phyloP scores from a whole-genome alignment of 768 basidiomycete genomes.

The Epithele typhae region DNA sequence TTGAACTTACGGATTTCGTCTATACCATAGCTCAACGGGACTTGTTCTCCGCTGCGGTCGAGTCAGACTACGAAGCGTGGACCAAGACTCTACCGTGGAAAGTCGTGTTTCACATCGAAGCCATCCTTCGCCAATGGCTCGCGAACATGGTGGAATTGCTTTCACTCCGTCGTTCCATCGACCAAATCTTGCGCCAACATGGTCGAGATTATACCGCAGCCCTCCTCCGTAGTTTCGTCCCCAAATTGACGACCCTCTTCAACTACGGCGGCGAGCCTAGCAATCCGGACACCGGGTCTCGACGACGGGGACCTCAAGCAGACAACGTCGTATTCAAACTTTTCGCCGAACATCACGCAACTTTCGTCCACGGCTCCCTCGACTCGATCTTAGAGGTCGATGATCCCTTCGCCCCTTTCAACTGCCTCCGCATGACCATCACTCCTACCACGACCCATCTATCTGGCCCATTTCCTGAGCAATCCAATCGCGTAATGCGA shows the following conservation, averaged over 20 bases:
- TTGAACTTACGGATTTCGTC: slow-evolving; percentile 24
- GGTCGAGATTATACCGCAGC: slow-evolving; percentile 34
- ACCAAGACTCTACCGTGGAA: slow-evolving; percentile 38
- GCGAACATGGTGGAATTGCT: slow-evolving; percentile 51
- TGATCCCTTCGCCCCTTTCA: slow-evolving; percentile 28
- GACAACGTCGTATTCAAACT: slow-evolving; percentile 4
- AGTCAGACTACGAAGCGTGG: slow-evolving; percentile 31
- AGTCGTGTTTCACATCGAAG: slow-evolving; percentile 57
- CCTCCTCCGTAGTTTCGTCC: slow-evolving; percentile 39
- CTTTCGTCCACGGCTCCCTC: slow-evolving; percentile 6
- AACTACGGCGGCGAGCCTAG: slow-evolving; percentile 15
- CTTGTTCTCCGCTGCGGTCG: slow-evolving; percentile 36
- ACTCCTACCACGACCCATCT: slow-evolving; percentile 52
- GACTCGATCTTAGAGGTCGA: not conserved
- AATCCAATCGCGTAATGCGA: slow-evolving; percentile 60
- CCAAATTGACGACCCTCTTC: slow-evolving; percentile 14
- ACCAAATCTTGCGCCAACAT: slow-evolving; percentile 24
- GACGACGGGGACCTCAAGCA: not conserved
- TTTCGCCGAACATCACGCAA: slow-evolving; percentile 14
- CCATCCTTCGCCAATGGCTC: slow-evolving; percentile 29
- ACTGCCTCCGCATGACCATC: slow-evolving; percentile 43
- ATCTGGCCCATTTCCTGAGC: slow-evolving; percentile 52
- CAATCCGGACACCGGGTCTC: too few species aligned
- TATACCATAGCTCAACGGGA: slow-evolving; percentile 37
- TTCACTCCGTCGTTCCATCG: slow-evolving; percentile 33